A percentile compares a stretch with the other conserved stretches of the same genome.
Conservation (phyloP, 2,329 filamentous ascomycete genomes). For the Blastomyces parvus region DNA sequence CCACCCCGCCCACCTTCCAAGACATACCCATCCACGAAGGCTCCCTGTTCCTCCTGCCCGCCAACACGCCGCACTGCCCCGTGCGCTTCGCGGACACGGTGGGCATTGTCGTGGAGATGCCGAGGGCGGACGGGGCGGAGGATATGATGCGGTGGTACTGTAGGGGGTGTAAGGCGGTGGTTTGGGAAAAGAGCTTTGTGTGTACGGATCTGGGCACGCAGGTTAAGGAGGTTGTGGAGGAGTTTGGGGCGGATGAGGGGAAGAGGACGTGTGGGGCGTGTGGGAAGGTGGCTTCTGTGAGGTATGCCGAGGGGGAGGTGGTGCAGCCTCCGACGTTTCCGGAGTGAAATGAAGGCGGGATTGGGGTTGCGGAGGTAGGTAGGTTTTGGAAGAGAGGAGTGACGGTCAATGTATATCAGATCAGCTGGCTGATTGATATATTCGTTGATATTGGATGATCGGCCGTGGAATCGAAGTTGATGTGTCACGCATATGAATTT, state of each 20-base stretch:
- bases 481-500: neutral
- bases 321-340: constrained; percentile 34
- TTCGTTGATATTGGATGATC: neutral
- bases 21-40: constrained; percentile 88
- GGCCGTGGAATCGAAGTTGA: neutral
- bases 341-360: constrained; percentile 17
- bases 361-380: neutral
- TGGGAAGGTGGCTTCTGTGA: constrained; percentile 58
- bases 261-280: constrained; percentile 69
- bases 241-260: constrained; percentile 60
- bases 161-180: constrained; percentile 58
- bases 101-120: constrained; percentile 86
- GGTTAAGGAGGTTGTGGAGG: constrained; percentile 83
- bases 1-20: constrained; percentile 51
- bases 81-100: constrained; percentile 89
- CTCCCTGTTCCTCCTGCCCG: constrained; percentile 83
- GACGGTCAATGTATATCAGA: neutral
- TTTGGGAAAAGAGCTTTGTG: constrained; percentile 79
- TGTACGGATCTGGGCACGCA: constrained; percentile 87
- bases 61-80: constrained; percentile 94
- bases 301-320: constrained; percentile 33
- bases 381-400: neutral
- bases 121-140: constrained; percentile 56
- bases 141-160: constrained; percentile 93
- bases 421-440: neutral